A percentile compares a stretch with the other conserved stretches of the same genome.
Conservation (phyloP, 1,139 yeast species). For the Trichomonascaceae sp. region DNA sequence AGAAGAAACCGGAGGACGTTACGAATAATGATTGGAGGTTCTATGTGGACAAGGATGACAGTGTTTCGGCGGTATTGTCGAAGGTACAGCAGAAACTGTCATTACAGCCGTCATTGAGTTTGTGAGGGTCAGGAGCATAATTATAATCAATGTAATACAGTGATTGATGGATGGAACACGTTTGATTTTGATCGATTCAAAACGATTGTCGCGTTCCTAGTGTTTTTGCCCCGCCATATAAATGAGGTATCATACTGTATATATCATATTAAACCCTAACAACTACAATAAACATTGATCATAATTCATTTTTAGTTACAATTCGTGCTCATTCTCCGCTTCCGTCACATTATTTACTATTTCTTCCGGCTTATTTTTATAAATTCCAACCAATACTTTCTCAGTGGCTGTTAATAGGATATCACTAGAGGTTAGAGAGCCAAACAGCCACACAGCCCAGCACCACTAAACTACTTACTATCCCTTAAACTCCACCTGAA, state of each 20-base stretch:
- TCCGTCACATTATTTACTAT: background rate
- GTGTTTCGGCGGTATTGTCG: background rate
- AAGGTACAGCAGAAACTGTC: background rate
- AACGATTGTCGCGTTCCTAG: too few species aligned
- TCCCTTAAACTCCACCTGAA: constrained; percentile 4
- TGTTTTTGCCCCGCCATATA: too few species aligned
- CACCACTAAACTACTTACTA: background rate
- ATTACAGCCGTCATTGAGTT: background rate
- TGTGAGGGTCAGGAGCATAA: background rate
- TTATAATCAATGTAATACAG: too few species aligned
- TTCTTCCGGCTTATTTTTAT: constrained; percentile 7
- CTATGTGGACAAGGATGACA: constrained; percentile 2
- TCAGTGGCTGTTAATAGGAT: constrained; percentile 15
- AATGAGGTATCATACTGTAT: too few species aligned
- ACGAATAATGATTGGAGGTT: constrained; percentile 14
- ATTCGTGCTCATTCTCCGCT: background rate
- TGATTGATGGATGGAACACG: too few species aligned
- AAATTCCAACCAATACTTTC: constrained; percentile 18
- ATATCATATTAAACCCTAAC: background rate
- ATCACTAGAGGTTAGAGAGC: constrained; percentile 12
- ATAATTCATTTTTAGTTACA: background rate
- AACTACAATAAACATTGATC: background rate
- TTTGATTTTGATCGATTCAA: too few species aligned
- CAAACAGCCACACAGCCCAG: background rate
- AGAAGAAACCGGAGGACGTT: constrained; percentile 1